Base-by-base conservation (phyloP, 1,284 basidiomycete genomes). In the Boletus sp. region DNA sequence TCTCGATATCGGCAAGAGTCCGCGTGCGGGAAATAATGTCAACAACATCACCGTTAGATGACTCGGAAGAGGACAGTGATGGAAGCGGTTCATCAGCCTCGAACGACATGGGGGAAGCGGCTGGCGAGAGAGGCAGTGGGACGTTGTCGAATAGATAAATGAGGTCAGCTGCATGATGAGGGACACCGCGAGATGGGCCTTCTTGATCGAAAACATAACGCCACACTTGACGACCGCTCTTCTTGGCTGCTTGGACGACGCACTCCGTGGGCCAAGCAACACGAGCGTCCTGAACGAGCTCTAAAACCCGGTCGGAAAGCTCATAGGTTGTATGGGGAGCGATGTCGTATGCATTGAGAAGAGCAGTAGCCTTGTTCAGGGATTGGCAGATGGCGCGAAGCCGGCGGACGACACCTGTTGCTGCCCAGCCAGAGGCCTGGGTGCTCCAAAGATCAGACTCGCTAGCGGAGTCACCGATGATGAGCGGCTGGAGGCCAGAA, bases 181-280 rank as follows among this genome's bases (percentile, higher is more conserved):
- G 77, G 10, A 79, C 66, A 17, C 78, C 76, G 35, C 77, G 73
- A 33, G 74, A 71, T 3, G 84, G 82, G 2, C 81, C 77, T 56
- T 87, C 86, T 66, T 88, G 86, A 66, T 88, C 85, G 57, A 88
- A 88, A 20, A 86, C 78, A 58, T 85, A 88, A 45, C 86, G 74
- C 79, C 81, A 88, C 2, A 87, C 82, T 17, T 75, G 76, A 29
- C 68, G 70, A 0, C 79, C 81, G 14, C 73, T 73, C 8, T 60
- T 67, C 44, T 70, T 72, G 2, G 77, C 72, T 48, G 69, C 71
- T 42, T 73, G 68, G 5, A 75, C 75, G 38, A 82, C 69, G 56
- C 78, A 76, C 27, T 88, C 81, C 0, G 80, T 82, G 7, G 84
- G 84, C 84, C 84, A 88, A 8, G 82, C 81, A 32, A 88, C 74